A percentile compares a stretch with the other conserved stretches of the same genome.
phyloP scores from a whole-genome alignment of 352 stramenopile genomes.

The Phytopythium litorale region DNA sequence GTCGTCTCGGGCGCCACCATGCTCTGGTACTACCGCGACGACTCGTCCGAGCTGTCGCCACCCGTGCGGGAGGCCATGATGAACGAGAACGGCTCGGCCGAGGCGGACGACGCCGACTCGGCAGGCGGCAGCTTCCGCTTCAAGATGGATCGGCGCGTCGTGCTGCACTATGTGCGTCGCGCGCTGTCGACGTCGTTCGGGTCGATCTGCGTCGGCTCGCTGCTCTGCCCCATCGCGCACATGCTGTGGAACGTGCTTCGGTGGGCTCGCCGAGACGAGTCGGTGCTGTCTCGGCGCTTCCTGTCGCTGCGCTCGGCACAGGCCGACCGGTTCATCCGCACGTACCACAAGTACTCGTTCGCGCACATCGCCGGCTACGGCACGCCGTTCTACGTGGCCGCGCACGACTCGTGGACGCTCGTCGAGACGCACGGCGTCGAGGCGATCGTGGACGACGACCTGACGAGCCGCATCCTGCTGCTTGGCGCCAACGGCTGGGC shows the following conservation, averaged over 20 bases:
- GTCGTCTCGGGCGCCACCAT: conserved; percentile 77
- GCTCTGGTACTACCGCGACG: conserved; percentile 84
- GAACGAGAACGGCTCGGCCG: conserved; percentile 30
- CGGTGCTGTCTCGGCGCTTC: conserved; percentile 53
- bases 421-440: conserved; percentile 80
- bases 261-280: conserved; percentile 72
- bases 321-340: conserved; percentile 75
- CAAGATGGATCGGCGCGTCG: conserved; percentile 43
- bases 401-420: conserved; percentile 69
- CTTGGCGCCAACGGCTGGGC: conserved; percentile 74
- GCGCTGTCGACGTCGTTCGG: conserved; percentile 73
- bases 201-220: conserved; percentile 80
- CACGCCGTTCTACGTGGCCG: conserved; percentile 77
- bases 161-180: conserved; percentile 64
- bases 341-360: conserved; percentile 87
- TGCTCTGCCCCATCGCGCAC: conserved; percentile 74
- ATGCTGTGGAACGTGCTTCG: conserved; percentile 75
- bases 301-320: conserved; percentile 53
- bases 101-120: conserved; percentile 6
- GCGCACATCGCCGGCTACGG: conserved; percentile 79
- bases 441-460: conserved; percentile 81
- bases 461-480: conserved; percentile 74
- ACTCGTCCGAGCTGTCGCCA: conserved; percentile 55
- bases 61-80: conserved; percentile 28
- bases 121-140: conserved; percentile 9